Conservation (phyloP, 345 rosid genomes). For the Gossypium rotundifolium region DNA sequence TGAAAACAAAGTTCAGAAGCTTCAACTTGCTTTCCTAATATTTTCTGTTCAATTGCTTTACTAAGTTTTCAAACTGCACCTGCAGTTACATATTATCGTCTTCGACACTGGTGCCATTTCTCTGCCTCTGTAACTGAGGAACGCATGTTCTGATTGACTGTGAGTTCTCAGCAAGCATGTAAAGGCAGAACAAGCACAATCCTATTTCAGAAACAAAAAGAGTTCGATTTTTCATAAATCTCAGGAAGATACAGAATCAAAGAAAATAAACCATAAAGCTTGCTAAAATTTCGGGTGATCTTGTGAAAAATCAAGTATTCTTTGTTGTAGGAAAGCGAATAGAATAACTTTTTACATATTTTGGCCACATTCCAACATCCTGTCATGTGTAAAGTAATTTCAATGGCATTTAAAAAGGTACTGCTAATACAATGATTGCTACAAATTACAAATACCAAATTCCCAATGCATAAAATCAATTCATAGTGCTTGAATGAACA, state of each 20-base stretch:
- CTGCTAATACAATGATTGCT: background rate
- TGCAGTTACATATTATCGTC: constrained; percentile 19
- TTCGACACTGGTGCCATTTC: constrained; percentile 30
- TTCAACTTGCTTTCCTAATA: background rate
- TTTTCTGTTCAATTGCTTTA: background rate
- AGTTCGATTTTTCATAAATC: background rate
- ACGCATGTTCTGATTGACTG: constrained; percentile 34
- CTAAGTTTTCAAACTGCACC: background rate
- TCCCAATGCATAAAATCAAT: background rate
- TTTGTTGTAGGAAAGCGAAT: background rate
- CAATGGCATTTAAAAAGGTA: background rate
- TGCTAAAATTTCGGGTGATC: background rate
- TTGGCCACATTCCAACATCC: background rate
- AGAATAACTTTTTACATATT: background rate
- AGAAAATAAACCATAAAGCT: background rate
- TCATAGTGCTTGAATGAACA: background rate
- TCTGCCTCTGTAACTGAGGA: constrained; percentile 35
- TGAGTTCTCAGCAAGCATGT: constrained; percentile 53
- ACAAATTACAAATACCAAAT: background rate
- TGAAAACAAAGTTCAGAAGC: background rate
- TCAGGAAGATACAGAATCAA: background rate
- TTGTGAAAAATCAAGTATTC: too few relatives aligned
- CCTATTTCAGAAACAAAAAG: constrained; percentile 36
- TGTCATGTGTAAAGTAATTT: background rate
- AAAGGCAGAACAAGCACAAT: constrained; percentile 73